These are phyloP conservation scores for Penicillium goetzii DNA, from an alignment of 495 filamentous ascomycete species.

Conservation along the genomic window DNA sequence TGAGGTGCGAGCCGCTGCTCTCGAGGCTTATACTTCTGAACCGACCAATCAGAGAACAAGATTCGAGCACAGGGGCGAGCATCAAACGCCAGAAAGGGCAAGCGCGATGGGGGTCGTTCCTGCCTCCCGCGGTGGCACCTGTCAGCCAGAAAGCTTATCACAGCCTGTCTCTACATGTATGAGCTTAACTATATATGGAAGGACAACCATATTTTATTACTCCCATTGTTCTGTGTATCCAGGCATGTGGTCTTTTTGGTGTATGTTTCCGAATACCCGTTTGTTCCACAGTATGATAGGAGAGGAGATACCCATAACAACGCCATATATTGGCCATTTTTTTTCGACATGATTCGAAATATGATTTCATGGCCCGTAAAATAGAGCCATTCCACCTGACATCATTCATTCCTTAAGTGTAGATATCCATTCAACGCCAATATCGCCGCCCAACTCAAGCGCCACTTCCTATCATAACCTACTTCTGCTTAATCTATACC, in stretches of 20 bases:
- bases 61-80: background rate
- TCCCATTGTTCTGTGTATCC: too few species aligned
- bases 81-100: background rate
- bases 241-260: too few species aligned
- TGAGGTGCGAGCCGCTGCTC: background rate
- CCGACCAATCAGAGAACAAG: background rate
- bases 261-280: too few species aligned
- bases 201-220: too few species aligned
- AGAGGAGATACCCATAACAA: background rate
- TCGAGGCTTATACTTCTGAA: constrained; percentile 6
- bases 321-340: too few species aligned
- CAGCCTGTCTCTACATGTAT: background rate
- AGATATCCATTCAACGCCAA: background rate
- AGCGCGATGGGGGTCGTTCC: background rate
- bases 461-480: background rate
- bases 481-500: background rate
- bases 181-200: too few species aligned
- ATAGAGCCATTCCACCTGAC: background rate
- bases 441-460: background rate
- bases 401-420: background rate
- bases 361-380: background rate
- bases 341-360: background rate
- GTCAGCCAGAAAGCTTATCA: background rate
- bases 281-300: too few species aligned
- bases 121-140: constrained; percentile 4